A percentile compares a stretch with the other conserved stretches of the same genome.
phyloP scores from a whole-genome alignment of 2,329 filamentous ascomycete genomes.

The Calonectria pseudoturangicola region DNA sequence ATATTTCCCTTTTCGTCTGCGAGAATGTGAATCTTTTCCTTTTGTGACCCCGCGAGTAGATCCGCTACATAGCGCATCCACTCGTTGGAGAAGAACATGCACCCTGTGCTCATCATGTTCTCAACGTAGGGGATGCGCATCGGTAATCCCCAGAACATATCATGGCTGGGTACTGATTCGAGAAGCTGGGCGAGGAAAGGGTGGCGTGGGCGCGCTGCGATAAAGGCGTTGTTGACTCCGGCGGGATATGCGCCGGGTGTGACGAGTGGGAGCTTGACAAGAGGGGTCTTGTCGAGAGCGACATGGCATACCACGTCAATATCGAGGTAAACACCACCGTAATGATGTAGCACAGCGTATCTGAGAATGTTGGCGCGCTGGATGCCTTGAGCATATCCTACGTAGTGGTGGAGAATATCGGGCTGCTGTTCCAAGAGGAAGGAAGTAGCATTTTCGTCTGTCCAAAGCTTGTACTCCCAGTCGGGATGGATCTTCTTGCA shows the following conservation, averaged over 20 bases:
- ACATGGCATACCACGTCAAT: conserved; percentile 17
- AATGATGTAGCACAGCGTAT: conserved; percentile 8
- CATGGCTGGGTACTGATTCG: conserved; percentile 45
- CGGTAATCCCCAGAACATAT: conserved; percentile 50
- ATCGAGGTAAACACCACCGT: conserved; percentile 7
- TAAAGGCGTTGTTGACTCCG: conserved; percentile 10
- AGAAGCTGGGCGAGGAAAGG: conserved; percentile 39
- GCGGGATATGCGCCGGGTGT: conserved; percentile 7
- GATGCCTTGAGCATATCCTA: conserved; percentile 7
- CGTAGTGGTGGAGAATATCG: conserved; percentile 4
- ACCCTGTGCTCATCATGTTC: conserved; percentile 54
- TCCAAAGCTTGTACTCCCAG: conserved; percentile 51
- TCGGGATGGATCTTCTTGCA: conserved; percentile 47
- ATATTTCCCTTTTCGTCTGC: conserved; percentile 41
- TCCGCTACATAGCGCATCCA: conserved; percentile 52
- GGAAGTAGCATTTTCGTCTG: conserved; percentile 49
- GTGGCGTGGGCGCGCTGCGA: conserved; percentile 12
- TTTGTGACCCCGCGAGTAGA: not conserved
- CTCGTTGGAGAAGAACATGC: conserved; percentile 54
- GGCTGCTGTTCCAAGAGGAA: conserved; percentile 17
- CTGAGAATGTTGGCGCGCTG: conserved; percentile 12
- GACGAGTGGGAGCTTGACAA: conserved; percentile 2
- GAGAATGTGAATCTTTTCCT: conserved; percentile 5
- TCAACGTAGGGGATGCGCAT: conserved; percentile 54
- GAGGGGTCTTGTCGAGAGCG: conserved; percentile 5